A percentile compares a stretch with the other conserved stretches of the same genome.
Conservation (phyloP, 768 basidiomycete species). For the Boletus coccyginus region DNA sequence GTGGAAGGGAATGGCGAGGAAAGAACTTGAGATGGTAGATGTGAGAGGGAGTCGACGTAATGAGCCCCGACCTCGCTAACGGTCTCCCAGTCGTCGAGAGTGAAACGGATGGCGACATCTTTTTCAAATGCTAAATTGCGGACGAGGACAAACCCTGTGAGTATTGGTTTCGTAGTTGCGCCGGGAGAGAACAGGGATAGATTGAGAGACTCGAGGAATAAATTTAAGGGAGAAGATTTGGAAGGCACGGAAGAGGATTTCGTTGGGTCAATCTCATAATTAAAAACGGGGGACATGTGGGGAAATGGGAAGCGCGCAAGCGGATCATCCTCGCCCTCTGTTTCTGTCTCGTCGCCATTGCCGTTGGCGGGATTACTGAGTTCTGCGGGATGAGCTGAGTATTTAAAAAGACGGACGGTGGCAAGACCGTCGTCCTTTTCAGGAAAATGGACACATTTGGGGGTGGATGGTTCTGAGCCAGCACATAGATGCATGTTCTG, state of each 20-base stretch:
- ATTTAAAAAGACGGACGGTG: slow-evolving; percentile 59
- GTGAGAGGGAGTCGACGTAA: slow-evolving; percentile 42
- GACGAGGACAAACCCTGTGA: slow-evolving; percentile 78
- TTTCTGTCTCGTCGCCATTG: slow-evolving; percentile 44
- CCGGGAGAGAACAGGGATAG: slow-evolving; percentile 14
- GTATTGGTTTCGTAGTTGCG: slow-evolving; percentile 27
- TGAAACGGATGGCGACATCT: slow-evolving; percentile 81
- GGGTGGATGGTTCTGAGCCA: slow-evolving; percentile 63
- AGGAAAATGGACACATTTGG: slow-evolving; percentile 90
- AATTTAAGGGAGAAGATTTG: slow-evolving; percentile 20
- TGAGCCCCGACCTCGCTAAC: slow-evolving; percentile 74
- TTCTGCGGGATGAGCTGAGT: slow-evolving; percentile 67
- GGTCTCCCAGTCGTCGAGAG: slow-evolving; percentile 92
- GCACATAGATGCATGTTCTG: slow-evolving; percentile 29
- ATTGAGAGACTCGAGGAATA: slow-evolving; percentile 38
- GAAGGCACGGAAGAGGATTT: slow-evolving; percentile 14
- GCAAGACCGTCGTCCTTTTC: slow-evolving; percentile 57
- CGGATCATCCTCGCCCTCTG: slow-evolving; percentile 31
- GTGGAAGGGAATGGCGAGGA: neutral
- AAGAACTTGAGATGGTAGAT: slow-evolving; percentile 32
- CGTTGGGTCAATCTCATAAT: slow-evolving; percentile 23
- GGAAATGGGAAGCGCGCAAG: slow-evolving; percentile 23
- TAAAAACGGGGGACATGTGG: slow-evolving; percentile 15
- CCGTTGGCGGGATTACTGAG: slow-evolving; percentile 29
- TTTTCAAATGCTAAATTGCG: slow-evolving; percentile 88